Base-by-base conservation (phyloP, 495 filamentous ascomycete species). In the Aspergillus leporis region DNA sequence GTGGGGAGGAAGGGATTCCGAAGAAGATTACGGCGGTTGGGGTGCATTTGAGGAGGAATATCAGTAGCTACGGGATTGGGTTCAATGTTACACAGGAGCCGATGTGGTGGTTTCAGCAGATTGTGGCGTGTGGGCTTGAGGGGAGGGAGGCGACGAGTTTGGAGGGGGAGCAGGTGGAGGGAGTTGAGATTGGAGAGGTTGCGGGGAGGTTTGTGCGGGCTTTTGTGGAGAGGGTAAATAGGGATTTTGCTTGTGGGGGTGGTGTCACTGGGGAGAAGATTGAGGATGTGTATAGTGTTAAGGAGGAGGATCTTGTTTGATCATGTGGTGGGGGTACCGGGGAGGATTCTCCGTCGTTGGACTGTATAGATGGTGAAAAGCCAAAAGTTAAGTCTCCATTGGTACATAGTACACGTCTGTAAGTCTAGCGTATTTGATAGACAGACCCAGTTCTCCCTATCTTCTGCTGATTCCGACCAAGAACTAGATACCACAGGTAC, bases 1-100 rank as follows among this genome's bases (percentile, higher is more conserved):
- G 4, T 28, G 46, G 22, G 18, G 36, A 19, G 21, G 38, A 38
- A 16, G 22, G 43, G 30, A 40, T 56, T 14, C 49, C 80, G 50
- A 80, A 75, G 61, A 98, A 98, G 79, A 91, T 98, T 58, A 89
- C 90, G 3, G 90, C 92, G 3, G 74, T 98, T 6, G 94, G 94
- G 3, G 90, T 98, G 25, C 93, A 97, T 80, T 75, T 97, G 57
- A 76, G 91, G 13, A 76, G 93, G 48, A 84, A 94, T 73, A 84
- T 98, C 40, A 90, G 85, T n/a, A 90, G 87, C 66, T 90, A 91
- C 72, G 94, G 94, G 10, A 78, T 96, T 32, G 93, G 88, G 14
- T 68, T 98, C 64, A 98, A 98, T 76, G 79, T 95, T 21, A 91
- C 88, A 5, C 50, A 74, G 36, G 75, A 78, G 61, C 76, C 75